Percentiles rank a stretch among this genome's conserved stretches.
These are phyloP conservation scores for Pseudocercospora musae DNA, from an alignment of 2,329 filamentous ascomycete genomes.

Conservation along the genomic window DNA sequence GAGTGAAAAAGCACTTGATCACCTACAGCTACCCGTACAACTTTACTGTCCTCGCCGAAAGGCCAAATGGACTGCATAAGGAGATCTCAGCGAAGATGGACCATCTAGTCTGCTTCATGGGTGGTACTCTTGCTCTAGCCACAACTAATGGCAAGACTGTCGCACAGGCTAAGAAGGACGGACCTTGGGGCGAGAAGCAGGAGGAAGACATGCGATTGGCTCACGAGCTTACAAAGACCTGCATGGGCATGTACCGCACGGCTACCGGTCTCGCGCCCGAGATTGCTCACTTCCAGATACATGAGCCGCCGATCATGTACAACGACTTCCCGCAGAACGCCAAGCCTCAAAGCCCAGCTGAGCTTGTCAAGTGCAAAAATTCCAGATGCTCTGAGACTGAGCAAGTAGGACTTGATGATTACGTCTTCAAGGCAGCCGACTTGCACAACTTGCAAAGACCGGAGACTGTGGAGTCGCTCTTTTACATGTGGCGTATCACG, in stretches of 20 bases:
- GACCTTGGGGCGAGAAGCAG: constrained; percentile 70
- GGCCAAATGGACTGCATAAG: constrained; percentile 67
- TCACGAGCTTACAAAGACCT: constrained; percentile 89
- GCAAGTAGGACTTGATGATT: constrained; percentile 68
- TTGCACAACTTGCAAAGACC: constrained; percentile 90
- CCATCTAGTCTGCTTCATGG: constrained; percentile 95
- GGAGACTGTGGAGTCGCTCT: constrained; percentile 92
- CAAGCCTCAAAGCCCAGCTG: constrained; percentile 50
- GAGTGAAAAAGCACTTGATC: constrained; percentile 86
- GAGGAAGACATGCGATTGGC: constrained; percentile 86
- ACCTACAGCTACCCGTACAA: constrained; percentile 78
- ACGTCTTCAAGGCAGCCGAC: constrained; percentile 75
- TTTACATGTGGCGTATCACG: constrained; percentile 99
- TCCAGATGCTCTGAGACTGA: constrained; percentile 45
- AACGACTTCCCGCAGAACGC: constrained; percentile 48
- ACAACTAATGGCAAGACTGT: constrained; percentile 77
- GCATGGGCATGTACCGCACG: constrained; percentile 97
- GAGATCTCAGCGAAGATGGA: constrained; percentile 88
- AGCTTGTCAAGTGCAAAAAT: constrained; percentile 29
- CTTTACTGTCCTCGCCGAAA: constrained; percentile 87
- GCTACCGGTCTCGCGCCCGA: constrained; percentile 89
- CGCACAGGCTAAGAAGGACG: constrained; percentile 67
- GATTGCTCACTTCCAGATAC: constrained; percentile 85
- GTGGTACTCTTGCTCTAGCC: constrained; percentile 87
- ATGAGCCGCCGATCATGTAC: constrained; percentile 63